These are phyloP conservation scores for Curvularia sp. DNA, from an alignment of 2,329 filamentous ascomycete species.

Conservation along the genomic window DNA sequence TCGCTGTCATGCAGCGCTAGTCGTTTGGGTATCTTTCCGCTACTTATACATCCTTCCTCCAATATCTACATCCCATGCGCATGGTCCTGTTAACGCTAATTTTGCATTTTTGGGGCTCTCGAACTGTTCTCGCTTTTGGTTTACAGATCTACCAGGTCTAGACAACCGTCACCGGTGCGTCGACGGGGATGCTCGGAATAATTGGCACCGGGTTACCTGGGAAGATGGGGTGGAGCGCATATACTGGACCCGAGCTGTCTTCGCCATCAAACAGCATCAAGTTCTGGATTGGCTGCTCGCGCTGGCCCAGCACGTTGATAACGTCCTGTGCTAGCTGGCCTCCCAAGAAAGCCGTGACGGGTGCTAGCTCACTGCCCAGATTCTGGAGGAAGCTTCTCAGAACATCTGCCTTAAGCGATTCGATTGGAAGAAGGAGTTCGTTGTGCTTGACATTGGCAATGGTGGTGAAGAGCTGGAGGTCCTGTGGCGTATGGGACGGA, in stretches of 20 bases:
- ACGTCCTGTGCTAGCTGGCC: conserved; percentile 94
- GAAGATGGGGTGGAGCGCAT: conserved; percentile 77
- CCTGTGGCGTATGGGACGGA: conserved; percentile 59
- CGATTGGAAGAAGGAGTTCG: conserved; percentile 60
- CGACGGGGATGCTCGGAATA: conserved; percentile 32
- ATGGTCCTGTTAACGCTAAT: background rate
- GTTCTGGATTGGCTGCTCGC: conserved; percentile 96
- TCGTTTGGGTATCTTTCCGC: conserved; percentile 17
- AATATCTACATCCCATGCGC: background rate
- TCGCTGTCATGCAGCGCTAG: conserved; percentile 8
- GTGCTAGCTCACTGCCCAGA: conserved; percentile 80
- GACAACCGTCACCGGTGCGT: conserved; percentile 28
- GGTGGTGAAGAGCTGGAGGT: conserved; percentile 75
- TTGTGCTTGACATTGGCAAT: conserved; percentile 80
- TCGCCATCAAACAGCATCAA: conserved; percentile 90
- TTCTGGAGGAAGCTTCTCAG: conserved; percentile 87
- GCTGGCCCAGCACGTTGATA: conserved; percentile 90
- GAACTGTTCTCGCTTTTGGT: background rate
- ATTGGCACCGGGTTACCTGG: conserved; percentile 34
- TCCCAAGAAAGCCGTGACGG: conserved; percentile 87
- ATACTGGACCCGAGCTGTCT: conserved; percentile 77
- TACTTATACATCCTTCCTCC: background rate
- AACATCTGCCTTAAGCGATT: conserved; percentile 63
- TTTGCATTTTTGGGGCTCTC: background rate
- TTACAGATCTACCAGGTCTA: conserved; percentile 5